Base-by-base conservation (phyloP, 2,329 filamentous ascomycete species). In the Cyphellophora europaea region DNA sequence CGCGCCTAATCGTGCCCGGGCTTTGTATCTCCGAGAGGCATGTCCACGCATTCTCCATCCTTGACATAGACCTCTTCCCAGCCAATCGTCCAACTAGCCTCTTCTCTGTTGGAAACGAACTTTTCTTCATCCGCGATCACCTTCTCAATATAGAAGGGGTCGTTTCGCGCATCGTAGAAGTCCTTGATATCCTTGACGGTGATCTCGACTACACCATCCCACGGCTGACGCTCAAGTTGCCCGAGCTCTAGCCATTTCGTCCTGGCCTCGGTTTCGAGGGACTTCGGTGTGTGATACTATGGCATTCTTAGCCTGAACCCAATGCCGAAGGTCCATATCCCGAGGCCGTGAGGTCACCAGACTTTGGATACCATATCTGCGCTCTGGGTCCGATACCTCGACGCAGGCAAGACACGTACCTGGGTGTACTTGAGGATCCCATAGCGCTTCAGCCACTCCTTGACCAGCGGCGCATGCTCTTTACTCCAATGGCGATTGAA, bases 371-470 rank as follows among this genome's bases (percentile, higher is more conserved):
- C n/a, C n/a, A n/a, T n/a, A n/a, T n/a, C n/a, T n/a, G n/a, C n/a
- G n/a, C n/a, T n/a, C n/a, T n/a, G n/a, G n/a, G n/a, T n/a, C n/a
- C n/a, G n/a, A n/a, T n/a, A n/a, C n/a, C n/a, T n/a, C n/a, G n/a
- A n/a, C n/a, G n/a, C n/a, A n/a, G n/a, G n/a, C n/a, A n/a, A 25
- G n/a, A 11, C 10, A 16, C 34, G 6, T 5, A 36, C 34, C 27
- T 36, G 34, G 27, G 27, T 30, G 12, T 36, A 36, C 21, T 36
- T 36, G 15, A 36, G 13, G 11, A 36, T 36, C 12, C 34, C 34
- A 23, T 36, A 36, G 10, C 30, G 30, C n/a, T 30, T 17, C 16
- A 36, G 8, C 27, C 27, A 36, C 10, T 11, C 21, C 23, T 25
- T 15, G 3, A 35, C 32, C 19, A 35, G 18, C 3, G 32, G 32